Evolutionary conservation across 768 basidiomycete species (phyloP).

Genomic region (Panus rudis): DNA sequence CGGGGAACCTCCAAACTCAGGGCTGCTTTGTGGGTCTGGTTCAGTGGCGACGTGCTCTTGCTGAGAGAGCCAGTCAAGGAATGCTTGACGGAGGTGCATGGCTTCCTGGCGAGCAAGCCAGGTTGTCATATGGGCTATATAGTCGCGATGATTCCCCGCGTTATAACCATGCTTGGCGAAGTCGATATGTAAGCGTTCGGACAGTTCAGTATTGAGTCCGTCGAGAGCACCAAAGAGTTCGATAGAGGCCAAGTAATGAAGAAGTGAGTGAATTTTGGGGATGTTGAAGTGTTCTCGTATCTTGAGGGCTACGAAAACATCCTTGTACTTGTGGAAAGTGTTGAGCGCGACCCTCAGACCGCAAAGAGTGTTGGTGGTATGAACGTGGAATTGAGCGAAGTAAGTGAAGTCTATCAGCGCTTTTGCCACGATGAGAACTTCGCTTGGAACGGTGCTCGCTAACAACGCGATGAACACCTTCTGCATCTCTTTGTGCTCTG

Average conservation of each 20-base stretch:
- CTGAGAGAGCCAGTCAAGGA: constrained; percentile 18
- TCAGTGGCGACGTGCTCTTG: too few relatives aligned
- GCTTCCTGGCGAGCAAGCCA: constrained; percentile 32
- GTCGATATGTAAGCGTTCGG: constrained; percentile 35
- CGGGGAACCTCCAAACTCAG: too few relatives aligned
- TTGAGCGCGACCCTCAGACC: constrained; percentile 7
- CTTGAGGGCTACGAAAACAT: constrained; percentile 13
- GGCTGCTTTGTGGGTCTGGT: too few relatives aligned
- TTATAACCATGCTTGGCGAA: constrained; percentile 29
- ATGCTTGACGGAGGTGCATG: constrained; percentile 20
- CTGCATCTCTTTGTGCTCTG: constrained; percentile 28
- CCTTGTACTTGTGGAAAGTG: constrained; percentile 18
- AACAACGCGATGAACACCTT: too few relatives aligned
- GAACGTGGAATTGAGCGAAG: constrained; percentile 7
- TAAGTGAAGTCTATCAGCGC: constrained; percentile 19
- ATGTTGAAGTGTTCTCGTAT: constrained; percentile 20
- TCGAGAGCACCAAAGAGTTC: constrained; percentile 12
- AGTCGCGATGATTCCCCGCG: constrained; percentile 18
- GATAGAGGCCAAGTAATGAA: constrained; percentile 16
- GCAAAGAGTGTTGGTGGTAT: constrained; percentile 8
- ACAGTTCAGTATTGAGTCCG: constrained; percentile 22
- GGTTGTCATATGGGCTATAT: constrained; percentile 31
- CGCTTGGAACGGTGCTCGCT: too few relatives aligned
- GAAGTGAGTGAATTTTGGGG: constrained; percentile 19
- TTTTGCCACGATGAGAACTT: too few relatives aligned